Percentiles rank a stretch among this genome's conserved stretches.
These are phyloP conservation scores for Pilaira anomala DNA, from an alignment of 192 early-diverging fungal genomes.

Conservation along the genomic window DNA sequence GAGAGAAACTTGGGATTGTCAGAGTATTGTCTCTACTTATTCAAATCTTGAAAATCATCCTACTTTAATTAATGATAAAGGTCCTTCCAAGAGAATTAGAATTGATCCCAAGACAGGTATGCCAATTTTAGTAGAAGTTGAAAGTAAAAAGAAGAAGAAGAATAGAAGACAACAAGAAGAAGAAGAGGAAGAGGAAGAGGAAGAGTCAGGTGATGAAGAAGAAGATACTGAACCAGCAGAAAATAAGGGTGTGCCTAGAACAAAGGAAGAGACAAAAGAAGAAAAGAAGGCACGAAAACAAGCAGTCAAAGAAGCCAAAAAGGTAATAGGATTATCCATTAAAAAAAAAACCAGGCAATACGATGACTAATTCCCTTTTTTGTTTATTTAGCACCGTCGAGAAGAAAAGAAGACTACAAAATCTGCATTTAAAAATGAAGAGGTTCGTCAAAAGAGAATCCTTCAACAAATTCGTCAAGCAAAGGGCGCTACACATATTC, in stretches of 20 bases:
- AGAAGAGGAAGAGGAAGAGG: slow-evolving; percentile 28
- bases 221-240: slow-evolving; percentile 13
- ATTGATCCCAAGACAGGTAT: slow-evolving; percentile 72
- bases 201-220: slow-evolving; percentile 23
- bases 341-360: not conserved
- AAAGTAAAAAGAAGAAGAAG: slow-evolving; percentile 37
- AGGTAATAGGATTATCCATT: slow-evolving; percentile 37
- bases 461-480: slow-evolving; percentile 51
- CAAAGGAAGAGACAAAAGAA: slow-evolving; percentile 81
- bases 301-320: slow-evolving; percentile 78
- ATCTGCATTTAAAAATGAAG: slow-evolving; percentile 73
- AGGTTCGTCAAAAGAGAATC: slow-evolving; percentile 54
- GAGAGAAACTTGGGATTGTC: slow-evolving; percentile 84
- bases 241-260: slow-evolving; percentile 42
- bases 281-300: slow-evolving; percentile 92
- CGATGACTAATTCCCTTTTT: not conserved
- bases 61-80: slow-evolving; percentile 67
- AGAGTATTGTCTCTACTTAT: slow-evolving; percentile 87
- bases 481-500: slow-evolving; percentile 46
- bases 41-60: slow-evolving; percentile 96
- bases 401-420: slow-evolving; percentile 78
- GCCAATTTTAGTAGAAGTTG: slow-evolving; percentile 58
- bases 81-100: slow-evolving; percentile 52
- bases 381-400: slow-evolving; percentile 49
- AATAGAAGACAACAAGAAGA: slow-evolving; percentile 9